phyloP scores from a whole-genome alignment of 441 rosid species.

The Populus hybrid region DNA sequence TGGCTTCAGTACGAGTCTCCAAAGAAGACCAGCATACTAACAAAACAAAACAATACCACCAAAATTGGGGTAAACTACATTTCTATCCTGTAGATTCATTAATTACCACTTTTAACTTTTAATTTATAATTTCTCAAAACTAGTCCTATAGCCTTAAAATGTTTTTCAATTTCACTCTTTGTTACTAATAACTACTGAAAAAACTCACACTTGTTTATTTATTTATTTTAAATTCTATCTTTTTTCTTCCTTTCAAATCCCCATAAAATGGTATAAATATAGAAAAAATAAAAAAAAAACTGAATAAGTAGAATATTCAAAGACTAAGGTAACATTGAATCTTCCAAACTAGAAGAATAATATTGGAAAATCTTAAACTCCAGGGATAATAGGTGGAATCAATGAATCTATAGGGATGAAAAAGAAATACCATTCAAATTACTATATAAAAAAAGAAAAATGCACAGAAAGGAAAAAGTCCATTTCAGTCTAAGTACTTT shows the following conservation, averaged over 20 bases:
- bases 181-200: background rate
- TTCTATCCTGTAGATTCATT: background rate
- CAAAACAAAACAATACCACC: background rate
- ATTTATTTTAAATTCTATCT: background rate
- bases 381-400: background rate
- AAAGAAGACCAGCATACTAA: slow-evolving; percentile 15
- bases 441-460: background rate
- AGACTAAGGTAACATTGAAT: background rate
- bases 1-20: slow-evolving; percentile 19
- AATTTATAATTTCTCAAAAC: too few relatives aligned
- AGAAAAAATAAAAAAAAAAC: background rate
- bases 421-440: background rate
- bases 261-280: background rate
- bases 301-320: background rate
- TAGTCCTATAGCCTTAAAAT: background rate
- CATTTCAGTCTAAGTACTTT: background rate
- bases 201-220: too few relatives aligned
- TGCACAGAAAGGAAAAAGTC: background rate
- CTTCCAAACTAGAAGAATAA: background rate
- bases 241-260: background rate
- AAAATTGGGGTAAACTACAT: background rate
- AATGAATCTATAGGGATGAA: background rate
- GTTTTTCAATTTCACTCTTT: background rate
- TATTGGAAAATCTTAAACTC: background rate
- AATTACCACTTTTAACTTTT: background rate